Conservation (phyloP, 768 basidiomycete species). For the Epithele typhae region DNA sequence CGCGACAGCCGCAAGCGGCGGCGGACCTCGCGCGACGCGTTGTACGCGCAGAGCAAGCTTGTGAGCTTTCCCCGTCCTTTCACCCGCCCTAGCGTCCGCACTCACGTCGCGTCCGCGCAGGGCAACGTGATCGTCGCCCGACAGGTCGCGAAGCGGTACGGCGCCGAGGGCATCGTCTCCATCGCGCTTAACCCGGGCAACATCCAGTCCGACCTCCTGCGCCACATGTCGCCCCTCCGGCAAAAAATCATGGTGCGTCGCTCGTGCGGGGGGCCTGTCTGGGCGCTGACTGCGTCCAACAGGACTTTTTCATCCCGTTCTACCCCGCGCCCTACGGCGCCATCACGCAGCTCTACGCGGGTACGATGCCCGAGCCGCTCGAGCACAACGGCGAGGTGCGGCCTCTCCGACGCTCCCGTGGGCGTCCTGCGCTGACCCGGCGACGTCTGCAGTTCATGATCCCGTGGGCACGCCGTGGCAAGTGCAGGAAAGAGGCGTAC, state of each 20-base stretch:
- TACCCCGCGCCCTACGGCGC: constrained; percentile 29
- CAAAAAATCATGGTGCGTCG: constrained; percentile 3
- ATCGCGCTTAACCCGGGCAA: constrained; percentile 42
- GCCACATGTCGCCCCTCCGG: neutral
- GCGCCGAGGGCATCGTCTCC: constrained; percentile 40
- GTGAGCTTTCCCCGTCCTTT: constrained; percentile 35
- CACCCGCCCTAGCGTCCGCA: too few relatives aligned
- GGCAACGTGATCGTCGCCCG: constrained; percentile 41
- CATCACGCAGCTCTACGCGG: constrained; percentile 29
- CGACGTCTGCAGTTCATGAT: constrained; percentile 15
- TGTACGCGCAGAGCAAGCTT: constrained; percentile 40
- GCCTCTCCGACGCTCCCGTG: neutral
- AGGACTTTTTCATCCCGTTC: constrained; percentile 17
- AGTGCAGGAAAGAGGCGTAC: constrained; percentile 17
- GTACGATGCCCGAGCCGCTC: constrained; percentile 34
- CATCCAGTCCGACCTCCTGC: constrained; percentile 16
- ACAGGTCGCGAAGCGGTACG: constrained; percentile 48
- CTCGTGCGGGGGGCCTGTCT: neutral
- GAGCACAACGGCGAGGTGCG: constrained; percentile 39
- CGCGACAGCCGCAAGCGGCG: constrained; percentile 22
- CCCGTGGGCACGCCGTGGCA: constrained; percentile 22
- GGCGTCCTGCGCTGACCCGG: neutral
- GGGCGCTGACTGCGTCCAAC: neutral
- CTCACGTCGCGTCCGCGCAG: constrained; percentile 23
- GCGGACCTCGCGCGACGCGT: constrained; percentile 7